Conservation (phyloP, 1,284 basidiomycete species). For the Melampsora larici-populina region DNA sequence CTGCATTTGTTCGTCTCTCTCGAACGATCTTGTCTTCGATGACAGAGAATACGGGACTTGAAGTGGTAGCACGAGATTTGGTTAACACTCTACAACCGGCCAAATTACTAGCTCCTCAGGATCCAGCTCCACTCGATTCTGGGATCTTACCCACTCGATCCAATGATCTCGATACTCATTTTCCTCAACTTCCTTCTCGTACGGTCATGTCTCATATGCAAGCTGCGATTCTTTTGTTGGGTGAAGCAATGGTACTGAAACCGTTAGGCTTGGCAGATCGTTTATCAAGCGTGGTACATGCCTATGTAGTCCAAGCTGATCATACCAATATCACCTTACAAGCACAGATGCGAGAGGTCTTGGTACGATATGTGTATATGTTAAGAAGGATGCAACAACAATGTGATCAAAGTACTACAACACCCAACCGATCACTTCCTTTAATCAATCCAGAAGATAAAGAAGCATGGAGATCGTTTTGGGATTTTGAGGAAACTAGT, state of each 20-base stretch:
- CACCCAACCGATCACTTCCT: neutral
- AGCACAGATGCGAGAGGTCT: conserved; percentile 34
- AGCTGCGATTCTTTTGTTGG: conserved; percentile 32
- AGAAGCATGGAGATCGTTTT: conserved; percentile 38
- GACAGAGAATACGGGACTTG: conserved; percentile 13
- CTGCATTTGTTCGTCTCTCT: conserved; percentile 27
- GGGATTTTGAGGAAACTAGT: conserved; percentile 40
- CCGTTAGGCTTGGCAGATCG: conserved; percentile 29
- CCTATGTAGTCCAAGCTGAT: conserved; percentile 40
- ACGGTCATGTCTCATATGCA: conserved; percentile 36
- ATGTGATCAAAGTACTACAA: neutral
- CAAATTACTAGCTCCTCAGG: conserved; percentile 25
- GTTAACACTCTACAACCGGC: conserved; percentile 29
- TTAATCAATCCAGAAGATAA: neutral
- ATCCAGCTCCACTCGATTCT: neutral
- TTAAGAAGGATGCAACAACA: conserved; percentile 12
- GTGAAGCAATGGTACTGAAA: conserved; percentile 36
- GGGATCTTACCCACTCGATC: neutral
- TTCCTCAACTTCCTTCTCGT: conserved; percentile 35
- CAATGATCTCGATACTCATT: conserved; percentile 30
- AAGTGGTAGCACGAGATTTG: conserved; percentile 21
- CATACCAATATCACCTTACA: conserved; percentile 32
- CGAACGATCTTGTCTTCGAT: conserved; percentile 33
- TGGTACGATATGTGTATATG: conserved; percentile 31
- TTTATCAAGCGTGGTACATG: conserved; percentile 31